Evolutionary conservation across 495 filamentous ascomycete genomes (phyloP), one percentile per base, ranked within the genome.

Genomic region (Penicillium fimorum): DNA sequence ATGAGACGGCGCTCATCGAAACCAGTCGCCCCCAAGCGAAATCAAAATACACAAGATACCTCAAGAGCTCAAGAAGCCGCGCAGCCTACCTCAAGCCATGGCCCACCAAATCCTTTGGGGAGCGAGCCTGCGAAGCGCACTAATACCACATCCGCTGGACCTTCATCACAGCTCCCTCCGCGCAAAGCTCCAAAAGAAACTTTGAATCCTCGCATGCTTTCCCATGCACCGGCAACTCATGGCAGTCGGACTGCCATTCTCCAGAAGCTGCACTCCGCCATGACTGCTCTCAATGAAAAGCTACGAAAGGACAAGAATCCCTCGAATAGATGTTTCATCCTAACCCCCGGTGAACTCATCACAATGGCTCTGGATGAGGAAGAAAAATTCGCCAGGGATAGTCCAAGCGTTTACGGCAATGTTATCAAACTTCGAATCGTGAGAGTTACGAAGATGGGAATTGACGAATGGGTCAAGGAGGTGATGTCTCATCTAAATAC

Each of bases 351-450:
- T 60, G 84, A 90, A 55, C 74, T 97, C 22, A 84, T 96, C 8
- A 82, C 80, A 38, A 81, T 88, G 69, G 87, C 90, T 2, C 75
- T 97, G 3, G 91, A 97, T 58, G 85, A 92, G 51, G 94, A 99
- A 70, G 86, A 96, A 63, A 85, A 82, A 51, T 70, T 86, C 25
- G 91, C 92, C 1, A 82, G 70, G 8, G 82, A 85, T 12, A 84
- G 84, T 53, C 74, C 78, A 0, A 61, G 73, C 18, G 84, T 97
- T 58, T 97, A 99, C 62, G 75, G 77, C 4, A 94, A 93, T 64
- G 70, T 90, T 9, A 84, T 97, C 66, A 93, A 89, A 62, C 85
- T 88, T 58, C 83, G 84, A 20, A 90, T 97, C 56, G 74, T 87
- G 50, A 73, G 75, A 20, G 83, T 91, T 60, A 87, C 87, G 62